Percentiles rank a stretch among this genome's conserved stretches.
These are phyloP conservation scores for Aspergillus haitiensis DNA, from an alignment of 495 filamentous ascomycete genomes.

Conservation along the genomic window DNA sequence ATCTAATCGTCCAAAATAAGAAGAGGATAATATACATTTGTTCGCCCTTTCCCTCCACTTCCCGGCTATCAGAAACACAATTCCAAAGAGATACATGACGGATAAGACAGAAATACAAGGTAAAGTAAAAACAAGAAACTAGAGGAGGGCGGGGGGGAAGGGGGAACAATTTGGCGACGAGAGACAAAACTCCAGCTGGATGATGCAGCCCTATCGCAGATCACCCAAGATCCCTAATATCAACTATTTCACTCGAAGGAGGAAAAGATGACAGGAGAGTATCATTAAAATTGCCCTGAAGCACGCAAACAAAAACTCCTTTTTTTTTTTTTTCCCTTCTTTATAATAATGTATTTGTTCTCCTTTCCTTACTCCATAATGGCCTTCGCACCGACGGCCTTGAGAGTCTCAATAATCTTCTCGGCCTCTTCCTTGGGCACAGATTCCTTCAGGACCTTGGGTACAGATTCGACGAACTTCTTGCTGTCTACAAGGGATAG, in stretches of 20 bases:
- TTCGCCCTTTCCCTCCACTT: conserved; percentile 26
- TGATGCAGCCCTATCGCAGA: conserved; percentile 24
- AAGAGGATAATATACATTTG: conserved; percentile 52
- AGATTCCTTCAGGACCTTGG: conserved; percentile 97
- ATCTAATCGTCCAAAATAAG: conserved; percentile 38
- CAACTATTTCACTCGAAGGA: neutral
- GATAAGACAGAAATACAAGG: conserved; percentile 21
- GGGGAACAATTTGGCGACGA: conserved; percentile 15
- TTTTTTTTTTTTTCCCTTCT: conserved; percentile 12
- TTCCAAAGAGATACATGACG: conserved; percentile 27
- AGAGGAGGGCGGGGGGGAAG: conserved; percentile 20
- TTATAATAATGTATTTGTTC: neutral
- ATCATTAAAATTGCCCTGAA: conserved; percentile 13
- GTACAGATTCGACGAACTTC: conserved; percentile 98
- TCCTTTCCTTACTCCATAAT: conserved; percentile 73
- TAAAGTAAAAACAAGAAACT: conserved; percentile 25
- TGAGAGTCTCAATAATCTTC: conserved; percentile 94
- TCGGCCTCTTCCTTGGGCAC: conserved; percentile 98
- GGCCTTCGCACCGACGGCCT: conserved; percentile 85
- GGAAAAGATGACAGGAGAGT: conserved; percentile 7
- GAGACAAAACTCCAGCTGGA: conserved; percentile 31
- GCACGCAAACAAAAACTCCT: conserved; percentile 6
- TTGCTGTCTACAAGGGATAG: conserved; percentile 98
- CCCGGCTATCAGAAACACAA: conserved; percentile 23
- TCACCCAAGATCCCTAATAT: conserved; percentile 4